A percentile compares a stretch with the other conserved stretches of the same genome.
Conservation (phyloP, 305 asterid species). For the Petunia hybrid region DNA sequence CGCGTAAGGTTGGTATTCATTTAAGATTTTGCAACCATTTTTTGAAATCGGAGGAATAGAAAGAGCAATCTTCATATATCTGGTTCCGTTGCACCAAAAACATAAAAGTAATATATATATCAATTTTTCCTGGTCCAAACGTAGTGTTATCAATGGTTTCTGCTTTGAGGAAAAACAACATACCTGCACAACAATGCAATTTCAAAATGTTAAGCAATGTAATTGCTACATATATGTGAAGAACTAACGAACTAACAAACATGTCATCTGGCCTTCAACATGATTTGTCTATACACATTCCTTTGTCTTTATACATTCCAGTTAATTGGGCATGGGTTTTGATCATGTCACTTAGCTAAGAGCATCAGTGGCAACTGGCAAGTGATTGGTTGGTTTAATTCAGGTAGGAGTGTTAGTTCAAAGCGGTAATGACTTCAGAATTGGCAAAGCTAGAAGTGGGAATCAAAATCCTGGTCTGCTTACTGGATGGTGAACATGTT, state of each 20-base stretch:
- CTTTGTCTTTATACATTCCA: background rate
- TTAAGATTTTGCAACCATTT: background rate
- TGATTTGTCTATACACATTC: too few species aligned
- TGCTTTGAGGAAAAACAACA: background rate
- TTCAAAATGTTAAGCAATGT: background rate
- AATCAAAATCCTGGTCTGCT: conserved; percentile 2
- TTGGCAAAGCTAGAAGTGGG: background rate
- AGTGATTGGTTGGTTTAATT: conserved; percentile 16
- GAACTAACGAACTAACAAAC: background rate
- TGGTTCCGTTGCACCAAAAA: background rate
- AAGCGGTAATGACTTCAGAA: background rate
- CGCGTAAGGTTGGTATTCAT: too few species aligned
- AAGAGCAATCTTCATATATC: background rate
- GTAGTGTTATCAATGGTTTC: background rate
- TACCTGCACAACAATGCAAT: background rate
- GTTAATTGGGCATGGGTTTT: conserved; percentile 3
- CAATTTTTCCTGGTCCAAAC: background rate
- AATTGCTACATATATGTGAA: background rate
- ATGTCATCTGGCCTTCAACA: conserved; percentile 3
- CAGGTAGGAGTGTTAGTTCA: conserved; percentile 1
- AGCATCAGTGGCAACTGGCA: conserved; percentile 5
- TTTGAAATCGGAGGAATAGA: background rate
- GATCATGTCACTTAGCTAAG: conserved; percentile 12
- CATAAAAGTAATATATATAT: background rate
- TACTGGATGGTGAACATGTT: conserved; percentile 12